phyloP scores from a whole-genome alignment of 78 protist species.

The Planoprotostelium fungivorum region DNA sequence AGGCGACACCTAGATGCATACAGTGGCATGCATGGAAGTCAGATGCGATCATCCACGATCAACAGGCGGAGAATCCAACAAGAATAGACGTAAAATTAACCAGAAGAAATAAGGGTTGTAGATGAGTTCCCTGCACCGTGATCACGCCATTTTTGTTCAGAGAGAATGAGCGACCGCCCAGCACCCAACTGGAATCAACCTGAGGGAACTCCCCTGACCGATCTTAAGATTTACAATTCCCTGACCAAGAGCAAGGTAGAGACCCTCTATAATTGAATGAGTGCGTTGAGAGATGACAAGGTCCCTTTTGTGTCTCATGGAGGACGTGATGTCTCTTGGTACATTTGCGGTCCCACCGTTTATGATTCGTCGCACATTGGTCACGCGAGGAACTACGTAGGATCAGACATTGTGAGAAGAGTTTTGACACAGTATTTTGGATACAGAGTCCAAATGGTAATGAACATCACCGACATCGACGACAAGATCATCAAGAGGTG shows the following conservation, averaged over 20 bases:
- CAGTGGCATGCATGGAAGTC: no score
- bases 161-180: no score
- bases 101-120: no score
- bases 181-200: conserved; percentile 1
- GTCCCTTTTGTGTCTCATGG: conserved; percentile 4
- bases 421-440: conserved; percentile 87
- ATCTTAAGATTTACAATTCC: background rate
- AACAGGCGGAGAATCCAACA: no score
- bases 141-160: no score
- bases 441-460: conserved; percentile 72
- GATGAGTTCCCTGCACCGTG: no score
- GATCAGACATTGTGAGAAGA: conserved; percentile 93
- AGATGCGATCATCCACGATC: no score
- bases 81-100: no score
- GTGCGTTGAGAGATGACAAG: background rate
- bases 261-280: background rate
- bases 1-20: no score
- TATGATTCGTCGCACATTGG: conserved; percentile 97
- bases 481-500: conserved; percentile 96
- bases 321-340: conserved; percentile 72
- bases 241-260: background rate
- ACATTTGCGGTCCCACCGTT: conserved; percentile 99
- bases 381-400: conserved; percentile 93
- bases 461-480: conserved; percentile 99
- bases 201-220: background rate